Base-by-base conservation (phyloP, 441 rosid genomes). In the Jatropha multifida region DNA sequence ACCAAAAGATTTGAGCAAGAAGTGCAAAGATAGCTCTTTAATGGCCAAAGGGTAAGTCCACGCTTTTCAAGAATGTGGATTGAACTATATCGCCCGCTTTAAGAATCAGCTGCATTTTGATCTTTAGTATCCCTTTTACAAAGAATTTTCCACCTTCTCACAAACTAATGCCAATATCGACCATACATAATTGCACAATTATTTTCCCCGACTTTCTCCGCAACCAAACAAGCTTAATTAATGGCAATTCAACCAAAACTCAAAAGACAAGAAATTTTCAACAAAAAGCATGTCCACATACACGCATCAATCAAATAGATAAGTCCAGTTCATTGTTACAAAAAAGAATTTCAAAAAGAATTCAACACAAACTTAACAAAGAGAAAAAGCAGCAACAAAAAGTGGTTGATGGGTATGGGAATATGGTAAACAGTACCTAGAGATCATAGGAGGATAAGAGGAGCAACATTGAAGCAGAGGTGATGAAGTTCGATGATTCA, bases 401-500 rank as follows among this genome's bases (percentile, higher is more conserved):
- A 20, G 23, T 7, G 27, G 26, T 2, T 5, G 10, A 55, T 55
- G 60, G 27, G 26, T 55, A 8, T 56, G 8, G 18, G 60, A 8
- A 18, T 59, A 11, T 11, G 17, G 23, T 23, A 61, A 23, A 13
- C 41, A 12, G 42, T 32, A 61, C 42, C 65, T 27, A 9, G n/a
- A 17, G 1, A 59, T 26, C 37, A 23, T 23, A 5, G 65, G 41
- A 61, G 65, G 65, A 61, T 4, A 61, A 12, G 65, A 61, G 42
- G 65, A 61, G 65, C 37, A 61, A 7, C 65, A 61, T 61, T 32
- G 65, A 14, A 61, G 65, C 65, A 61, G 65, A 61, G 65, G 42
- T 14, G 42, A 42, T 5, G 42, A 61, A 12, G 42, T 61, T 32
- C 32, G 65, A 61, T 27, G 65, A 61, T 61, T 27, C 41, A 61